These are phyloP conservation scores for Barnettozyma vustinii DNA, from an alignment of 805 yeast genomes.

Conservation along the genomic window DNA sequence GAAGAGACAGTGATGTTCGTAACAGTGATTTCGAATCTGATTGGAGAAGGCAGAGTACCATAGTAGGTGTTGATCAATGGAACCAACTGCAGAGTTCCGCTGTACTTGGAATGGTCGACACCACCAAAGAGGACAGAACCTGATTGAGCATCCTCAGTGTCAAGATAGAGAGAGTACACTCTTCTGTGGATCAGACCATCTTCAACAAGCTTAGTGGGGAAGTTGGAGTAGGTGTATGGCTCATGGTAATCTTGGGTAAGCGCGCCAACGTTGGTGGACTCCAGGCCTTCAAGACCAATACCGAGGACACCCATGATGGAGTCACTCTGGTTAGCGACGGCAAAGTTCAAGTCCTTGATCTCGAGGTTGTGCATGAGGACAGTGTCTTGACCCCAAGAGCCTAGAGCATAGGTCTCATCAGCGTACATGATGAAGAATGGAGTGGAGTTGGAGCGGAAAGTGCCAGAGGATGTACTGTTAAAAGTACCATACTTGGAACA, in stretches of 20 bases:
- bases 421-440: constrained; percentile 43
- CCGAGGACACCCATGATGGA: constrained; percentile 69
- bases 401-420: constrained; percentile 35
- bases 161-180: constrained; percentile 60
- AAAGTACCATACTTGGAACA: constrained; percentile 36
- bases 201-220: constrained; percentile 55
- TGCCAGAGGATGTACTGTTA: constrained; percentile 26
- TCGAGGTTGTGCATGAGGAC: constrained; percentile 48
- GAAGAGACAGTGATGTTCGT: constrained; percentile 5
- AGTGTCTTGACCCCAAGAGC: constrained; percentile 44
- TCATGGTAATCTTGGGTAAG: constrained; percentile 7
- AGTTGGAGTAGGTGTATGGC: constrained; percentile 49
- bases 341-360: constrained; percentile 56
- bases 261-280: constrained; percentile 45
- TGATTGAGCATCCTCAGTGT: constrained; percentile 32
- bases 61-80: constrained; percentile 36
- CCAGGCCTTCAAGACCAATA: constrained; percentile 65
- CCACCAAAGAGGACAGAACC: constrained; percentile 70
- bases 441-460: constrained; percentile 30
- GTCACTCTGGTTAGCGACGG: constrained; percentile 62
- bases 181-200: constrained; percentile 51
- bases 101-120: constrained; percentile 56
- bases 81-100: constrained; percentile 44
- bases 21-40: constrained; percentile 44
- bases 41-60: constrained; percentile 29